Conservation (phyloP, 2,329 filamentous ascomycete species). For the Fusarium haematococcum region DNA sequence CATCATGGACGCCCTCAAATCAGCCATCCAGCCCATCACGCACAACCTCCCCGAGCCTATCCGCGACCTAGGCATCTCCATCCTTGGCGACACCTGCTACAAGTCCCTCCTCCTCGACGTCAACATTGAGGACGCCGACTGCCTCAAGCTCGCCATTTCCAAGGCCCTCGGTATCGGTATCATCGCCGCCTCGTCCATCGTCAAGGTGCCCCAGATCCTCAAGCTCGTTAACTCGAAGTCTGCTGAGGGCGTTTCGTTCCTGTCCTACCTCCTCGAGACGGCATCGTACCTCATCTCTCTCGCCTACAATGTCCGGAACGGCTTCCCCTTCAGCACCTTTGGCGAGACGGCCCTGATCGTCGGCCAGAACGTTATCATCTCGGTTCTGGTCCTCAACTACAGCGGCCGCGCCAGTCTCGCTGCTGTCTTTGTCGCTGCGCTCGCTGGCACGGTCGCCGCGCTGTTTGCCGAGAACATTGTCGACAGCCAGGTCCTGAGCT, state of each 20-base stretch:
- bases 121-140: conserved; percentile 79
- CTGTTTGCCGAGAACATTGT: conserved; percentile 77
- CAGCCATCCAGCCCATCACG: conserved; percentile 75
- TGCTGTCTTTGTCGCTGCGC: conserved; percentile 80
- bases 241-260: conserved; percentile 85
- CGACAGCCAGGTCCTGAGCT: conserved; percentile 74
- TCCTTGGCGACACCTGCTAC: conserved; percentile 90
- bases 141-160: conserved; percentile 89
- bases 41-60: conserved; percentile 80
- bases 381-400: conserved; percentile 87
- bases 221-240: conserved; percentile 88
- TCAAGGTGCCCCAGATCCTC: conserved; percentile 97
- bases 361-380: conserved; percentile 91
- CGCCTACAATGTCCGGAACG: conserved; percentile 90
- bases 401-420: conserved; percentile 75
- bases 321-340: conserved; percentile 95
- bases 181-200: conserved; percentile 87
- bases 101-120: conserved; percentile 86
- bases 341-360: conserved; percentile 95
- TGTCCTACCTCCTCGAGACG: conserved; percentile 94
- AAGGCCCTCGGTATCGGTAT: conserved; percentile 95
- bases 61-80: conserved; percentile 78
- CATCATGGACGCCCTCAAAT: conserved; percentile 71
- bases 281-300: conserved; percentile 87
- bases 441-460: conserved; percentile 76